phyloP scores from a whole-genome alignment of 2,329 filamentous ascomycete species.

The Alternaria angustiovoidea region DNA sequence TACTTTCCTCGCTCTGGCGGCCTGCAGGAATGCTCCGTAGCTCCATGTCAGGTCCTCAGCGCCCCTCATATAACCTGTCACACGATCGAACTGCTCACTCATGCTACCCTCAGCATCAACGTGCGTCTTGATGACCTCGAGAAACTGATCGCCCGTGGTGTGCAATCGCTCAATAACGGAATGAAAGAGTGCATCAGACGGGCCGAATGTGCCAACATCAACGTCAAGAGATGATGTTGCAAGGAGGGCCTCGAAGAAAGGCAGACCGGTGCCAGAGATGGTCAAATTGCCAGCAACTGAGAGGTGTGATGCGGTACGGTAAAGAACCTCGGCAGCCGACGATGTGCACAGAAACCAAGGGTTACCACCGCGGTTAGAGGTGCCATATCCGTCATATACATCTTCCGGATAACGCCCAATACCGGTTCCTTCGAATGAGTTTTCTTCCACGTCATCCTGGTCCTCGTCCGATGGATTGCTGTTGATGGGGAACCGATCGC shows the following conservation, averaged over 20 bases:
- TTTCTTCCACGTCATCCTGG: conserved; percentile 14
- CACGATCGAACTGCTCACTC: conserved; percentile 56
- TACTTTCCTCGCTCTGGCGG: conserved; percentile 46
- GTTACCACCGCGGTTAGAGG: conserved; percentile 42
- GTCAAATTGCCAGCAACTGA: conserved; percentile 36
- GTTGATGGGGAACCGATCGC: conserved; percentile 52
- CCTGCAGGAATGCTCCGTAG: conserved; percentile 54
- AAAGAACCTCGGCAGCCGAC: conserved; percentile 52
- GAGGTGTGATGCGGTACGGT: conserved; percentile 47
- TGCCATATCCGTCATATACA: conserved; percentile 51
- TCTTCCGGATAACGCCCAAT: conserved; percentile 57
- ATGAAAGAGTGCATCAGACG: conserved; percentile 40
- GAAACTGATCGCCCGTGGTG: conserved; percentile 51
- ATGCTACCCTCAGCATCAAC: conserved; percentile 49
- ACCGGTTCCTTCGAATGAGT: conserved; percentile 43
- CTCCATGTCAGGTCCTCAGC: conserved; percentile 57
- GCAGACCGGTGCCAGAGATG: conserved; percentile 40
- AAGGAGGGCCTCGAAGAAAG: conserved; percentile 51
- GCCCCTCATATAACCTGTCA: conserved; percentile 51
- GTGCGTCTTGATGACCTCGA: conserved; percentile 52
- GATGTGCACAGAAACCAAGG: conserved; percentile 57
- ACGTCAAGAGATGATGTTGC: conserved; percentile 33
- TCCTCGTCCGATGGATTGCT: conserved; percentile 24
- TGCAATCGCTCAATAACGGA: conserved; percentile 44
- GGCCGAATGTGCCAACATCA: conserved; percentile 34